phyloP scores from a whole-genome alignment of 208 protist genomes.

The Wallacemonas sp. region DNA sequence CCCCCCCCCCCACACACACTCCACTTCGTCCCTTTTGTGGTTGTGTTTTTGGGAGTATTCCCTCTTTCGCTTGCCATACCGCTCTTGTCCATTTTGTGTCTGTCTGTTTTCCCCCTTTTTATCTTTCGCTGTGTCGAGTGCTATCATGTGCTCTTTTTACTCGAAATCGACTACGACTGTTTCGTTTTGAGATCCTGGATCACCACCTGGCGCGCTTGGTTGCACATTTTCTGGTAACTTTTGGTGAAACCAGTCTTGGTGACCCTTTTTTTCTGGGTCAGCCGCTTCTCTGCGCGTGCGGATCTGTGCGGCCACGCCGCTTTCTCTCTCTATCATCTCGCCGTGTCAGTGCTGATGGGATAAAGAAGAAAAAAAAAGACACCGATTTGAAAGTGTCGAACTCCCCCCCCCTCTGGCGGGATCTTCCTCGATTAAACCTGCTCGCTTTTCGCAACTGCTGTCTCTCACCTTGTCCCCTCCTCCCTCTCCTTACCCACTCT shows the following conservation, averaged over 20 bases:
- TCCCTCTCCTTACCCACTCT: conserved; percentile 9
- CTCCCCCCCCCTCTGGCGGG: not conserved
- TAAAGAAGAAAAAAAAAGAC: not conserved
- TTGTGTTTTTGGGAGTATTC: too few relatives aligned
- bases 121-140: too few relatives aligned
- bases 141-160: not conserved
- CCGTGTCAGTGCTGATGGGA: not conserved
- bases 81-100: too few relatives aligned
- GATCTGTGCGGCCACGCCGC: not conserved
- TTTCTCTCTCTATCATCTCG: not conserved
- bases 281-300: too few relatives aligned
- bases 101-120: too few relatives aligned
- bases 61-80: too few relatives aligned
- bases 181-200: not conserved
- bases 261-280: not conserved
- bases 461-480: conserved; percentile 1
- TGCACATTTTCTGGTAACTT: not conserved
- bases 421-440: not conserved
- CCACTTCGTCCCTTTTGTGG: too few relatives aligned
- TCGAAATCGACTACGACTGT: not conserved
- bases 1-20: too few relatives aligned
- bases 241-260: not conserved
- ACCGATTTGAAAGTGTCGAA: not conserved
- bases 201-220: too few relatives aligned
- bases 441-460: conserved; percentile 6